Percentiles rank a stretch among this genome's conserved stretches.
Evolutionary conservation across 2,329 filamentous ascomycete genomes (phyloP).

Genomic region (Aspergillus ruber): DNA sequence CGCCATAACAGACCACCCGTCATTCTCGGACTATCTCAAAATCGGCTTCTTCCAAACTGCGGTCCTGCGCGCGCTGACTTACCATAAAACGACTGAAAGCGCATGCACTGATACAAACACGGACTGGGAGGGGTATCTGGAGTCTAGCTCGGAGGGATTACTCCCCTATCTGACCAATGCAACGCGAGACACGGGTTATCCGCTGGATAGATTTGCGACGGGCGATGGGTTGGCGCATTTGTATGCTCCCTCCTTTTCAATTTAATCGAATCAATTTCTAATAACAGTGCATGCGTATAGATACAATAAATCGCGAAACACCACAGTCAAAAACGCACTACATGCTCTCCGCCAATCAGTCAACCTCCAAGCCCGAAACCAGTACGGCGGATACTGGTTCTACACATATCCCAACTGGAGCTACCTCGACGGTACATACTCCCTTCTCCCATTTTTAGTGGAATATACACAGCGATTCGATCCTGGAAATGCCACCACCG

Average conservation of each 20-base stretch:
- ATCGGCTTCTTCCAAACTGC: conserved; percentile 19
- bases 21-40: conserved; percentile 14
- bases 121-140: conserved; percentile 16
- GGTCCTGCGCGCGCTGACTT: conserved; percentile 13
- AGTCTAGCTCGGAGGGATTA: conserved; percentile 14
- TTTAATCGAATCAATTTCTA: neutral
- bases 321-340: conserved; percentile 8
- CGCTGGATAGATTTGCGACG: conserved; percentile 15
- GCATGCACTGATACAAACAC: conserved; percentile 3
- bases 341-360: conserved; percentile 14
- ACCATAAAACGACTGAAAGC: conserved; percentile 2
- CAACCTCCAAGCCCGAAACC: conserved; percentile 13
- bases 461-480: conserved; percentile 31
- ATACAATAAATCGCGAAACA: conserved; percentile 8
- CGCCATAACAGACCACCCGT: conserved; percentile 8
- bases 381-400: conserved; percentile 17
- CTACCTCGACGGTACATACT: conserved; percentile 51
- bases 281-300: neutral
- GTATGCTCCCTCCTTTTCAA: conserved; percentile 3
- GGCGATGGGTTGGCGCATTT: conserved; percentile 13
- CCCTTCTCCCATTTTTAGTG: conserved; percentile 40
- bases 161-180: conserved; percentile 11
- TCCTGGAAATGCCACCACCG: conserved; percentile 18
- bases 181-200: conserved; percentile 12
- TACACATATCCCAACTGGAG: conserved; percentile 45